Conservation (phyloP, 306 rosid species). For the Dryas drummondii region DNA sequence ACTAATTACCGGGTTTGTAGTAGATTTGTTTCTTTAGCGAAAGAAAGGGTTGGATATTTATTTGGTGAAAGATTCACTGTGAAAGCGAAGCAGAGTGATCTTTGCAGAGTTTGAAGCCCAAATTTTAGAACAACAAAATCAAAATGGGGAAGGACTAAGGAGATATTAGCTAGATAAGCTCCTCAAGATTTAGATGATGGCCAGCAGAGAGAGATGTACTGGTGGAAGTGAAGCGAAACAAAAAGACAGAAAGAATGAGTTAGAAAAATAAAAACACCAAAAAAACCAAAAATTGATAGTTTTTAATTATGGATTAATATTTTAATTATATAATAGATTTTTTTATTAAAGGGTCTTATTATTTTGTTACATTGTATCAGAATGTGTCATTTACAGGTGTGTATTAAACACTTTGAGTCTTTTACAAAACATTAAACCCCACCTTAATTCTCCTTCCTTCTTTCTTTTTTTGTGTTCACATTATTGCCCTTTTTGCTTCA, state of each 20-base stretch:
- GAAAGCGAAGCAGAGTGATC: background rate
- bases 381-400: constrained; percentile 16
- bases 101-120: constrained; percentile 5
- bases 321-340: background rate
- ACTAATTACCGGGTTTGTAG: constrained; percentile 6
- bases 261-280: constrained; percentile 3
- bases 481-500: background rate
- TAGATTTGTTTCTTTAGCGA: background rate
- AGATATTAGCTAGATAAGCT: constrained; percentile 25
- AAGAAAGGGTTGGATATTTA: background rate
- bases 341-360: background rate
- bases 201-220: constrained; percentile 29
- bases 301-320: background rate
- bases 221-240: constrained; percentile 35
- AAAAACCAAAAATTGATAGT: constrained; percentile 10
- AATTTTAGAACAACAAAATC: constrained; percentile 22
- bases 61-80: background rate
- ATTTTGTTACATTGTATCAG: background rate
- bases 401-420: background rate
- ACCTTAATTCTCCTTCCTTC: background rate
- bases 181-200: constrained; percentile 26
- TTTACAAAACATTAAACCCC: background rate
- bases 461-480: background rate
- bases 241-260: constrained; percentile 37
- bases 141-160: background rate